Base-by-base conservation (phyloP, 192 early-diverging fungal species). In the Entomortierella parvispora region DNA sequence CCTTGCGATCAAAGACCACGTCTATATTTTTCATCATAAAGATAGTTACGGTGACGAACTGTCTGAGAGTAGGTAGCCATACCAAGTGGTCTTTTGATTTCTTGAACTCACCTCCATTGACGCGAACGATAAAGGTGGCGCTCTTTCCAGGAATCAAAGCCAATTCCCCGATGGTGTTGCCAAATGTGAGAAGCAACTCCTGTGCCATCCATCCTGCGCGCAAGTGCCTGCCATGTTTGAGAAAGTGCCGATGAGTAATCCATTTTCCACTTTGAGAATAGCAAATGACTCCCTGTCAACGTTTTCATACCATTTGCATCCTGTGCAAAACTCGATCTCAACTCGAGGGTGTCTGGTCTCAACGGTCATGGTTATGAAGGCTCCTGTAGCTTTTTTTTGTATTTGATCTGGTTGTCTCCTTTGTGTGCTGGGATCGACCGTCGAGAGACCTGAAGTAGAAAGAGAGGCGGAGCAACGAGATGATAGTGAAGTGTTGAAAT, bases 191-290 rank as follows among this genome's bases (percentile, higher is more conserved):
- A 33, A 92, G 75, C 17, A 92, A 76, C 59, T 92, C 91, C 48
- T 92, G 91, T 14, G 88, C 89, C 75, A 83, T 84, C 91, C 91
- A 92, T 48, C 86, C 91, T 65, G 72, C 81, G 32, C 81, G 75
- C 33, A 82, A 57, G 31, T 66, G 63, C 81, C 81, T 82, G 48
- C 46, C 15, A 18, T 43, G 47, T n/a, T n/a, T n/a, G n/a, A n/a
- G n/a, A n/a, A n/a, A n/a, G n/a, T n/a, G n/a, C n/a, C n/a, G n/a
- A n/a, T n/a, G n/a, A n/a, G n/a, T n/a, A n/a, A n/a, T n/a, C n/a
- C n/a, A n/a, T n/a, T n/a, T n/a, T n/a, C 18, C 22, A 4, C 43
- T 22, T 31, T 28, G 6, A 62, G 20, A 4, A 5, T 22, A 11
- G 31, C 23, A 8, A 43, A 15, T 6, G 42, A 51, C 34, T 58